Conservation (phyloP, 371 early-diverging fungal genomes). For the Actinomucor elegans region DNA sequence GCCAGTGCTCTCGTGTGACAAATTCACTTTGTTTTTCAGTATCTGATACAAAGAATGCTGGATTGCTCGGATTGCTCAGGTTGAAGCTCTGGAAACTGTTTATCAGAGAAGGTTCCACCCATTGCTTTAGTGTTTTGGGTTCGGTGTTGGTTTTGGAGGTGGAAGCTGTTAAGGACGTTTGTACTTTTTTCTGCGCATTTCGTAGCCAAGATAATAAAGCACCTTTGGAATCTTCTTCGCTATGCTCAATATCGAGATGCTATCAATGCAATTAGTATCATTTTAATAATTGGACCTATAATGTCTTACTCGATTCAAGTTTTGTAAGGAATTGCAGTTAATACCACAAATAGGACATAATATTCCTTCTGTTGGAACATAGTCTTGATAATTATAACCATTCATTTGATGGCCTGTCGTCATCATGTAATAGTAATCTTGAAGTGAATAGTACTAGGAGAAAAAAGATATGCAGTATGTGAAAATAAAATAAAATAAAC, state of each 20-base stretch:
- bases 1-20: conserved; percentile 60
- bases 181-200: conserved; percentile 45
- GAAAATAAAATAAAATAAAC: too few relatives aligned
- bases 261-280: too few relatives aligned
- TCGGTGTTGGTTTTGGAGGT: conserved; percentile 6
- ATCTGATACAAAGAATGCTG: conserved; percentile 39
- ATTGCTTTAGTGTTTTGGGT: conserved; percentile 23
- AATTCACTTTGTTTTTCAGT: conserved; percentile 26
- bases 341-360: conserved; percentile 57
- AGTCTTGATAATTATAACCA: conserved; percentile 38
- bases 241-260: conserved; percentile 45
- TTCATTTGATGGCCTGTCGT: conserved; percentile 15
- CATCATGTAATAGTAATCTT: too few relatives aligned
- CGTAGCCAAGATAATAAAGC: conserved; percentile 47
- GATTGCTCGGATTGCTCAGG: conserved; percentile 14
- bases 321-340: conserved; percentile 42
- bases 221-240: conserved; percentile 47
- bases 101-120: conserved; percentile 32
- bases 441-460: too few relatives aligned
- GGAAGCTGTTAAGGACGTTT: conserved; percentile 27
- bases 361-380: conserved; percentile 41
- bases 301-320: conserved; percentile 38
- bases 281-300: too few relatives aligned
- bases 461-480: too few relatives aligned
- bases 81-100: conserved; percentile 23